phyloP scores from a whole-genome alignment of 257 asterid genomes.

The Coffea eugenioides region DNA sequence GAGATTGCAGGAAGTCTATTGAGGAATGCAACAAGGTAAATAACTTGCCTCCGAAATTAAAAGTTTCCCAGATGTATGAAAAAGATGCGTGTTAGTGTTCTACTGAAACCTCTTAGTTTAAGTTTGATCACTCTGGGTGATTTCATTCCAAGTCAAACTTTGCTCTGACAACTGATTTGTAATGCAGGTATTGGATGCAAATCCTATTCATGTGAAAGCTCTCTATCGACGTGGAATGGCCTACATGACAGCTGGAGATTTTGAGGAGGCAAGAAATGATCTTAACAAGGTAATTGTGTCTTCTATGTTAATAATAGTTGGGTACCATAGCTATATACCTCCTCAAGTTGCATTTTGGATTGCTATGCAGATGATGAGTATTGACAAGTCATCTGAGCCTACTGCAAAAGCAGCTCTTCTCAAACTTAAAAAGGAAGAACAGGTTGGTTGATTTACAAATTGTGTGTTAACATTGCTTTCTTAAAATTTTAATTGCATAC shows the following conservation, averaged over 20 bases:
- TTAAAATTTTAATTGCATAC: conserved; percentile 1
- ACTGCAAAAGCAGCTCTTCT: conserved; percentile 81
- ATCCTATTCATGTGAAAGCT: conserved; percentile 90
- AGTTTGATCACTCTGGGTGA: neutral
- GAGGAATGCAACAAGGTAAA: conserved; percentile 94
- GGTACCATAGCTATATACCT: neutral
- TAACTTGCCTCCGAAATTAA: neutral
- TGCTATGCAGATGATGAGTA: conserved; percentile 62
- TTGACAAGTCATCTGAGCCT: conserved; percentile 78
- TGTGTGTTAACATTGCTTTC: neutral
- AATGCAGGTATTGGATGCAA: conserved; percentile 78
- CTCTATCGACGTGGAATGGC: conserved; percentile 99
- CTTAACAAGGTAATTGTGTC: conserved; percentile 59
- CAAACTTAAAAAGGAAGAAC: conserved; percentile 87
- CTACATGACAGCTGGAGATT: conserved; percentile 75
- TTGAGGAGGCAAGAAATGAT: conserved; percentile 87
- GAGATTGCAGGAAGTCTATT: conserved; percentile 77
- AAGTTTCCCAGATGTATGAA: neutral
- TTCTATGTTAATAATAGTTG: neutral
- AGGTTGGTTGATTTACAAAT: conserved; percentile 45
- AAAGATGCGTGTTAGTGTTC: neutral
- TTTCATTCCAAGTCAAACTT: neutral
- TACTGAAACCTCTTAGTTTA: too few species aligned
- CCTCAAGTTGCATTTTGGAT: conserved; percentile 1
- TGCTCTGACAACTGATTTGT: neutral